Percentiles rank a stretch among this genome's conserved stretches.
Evolutionary conservation across 2,329 filamentous ascomycete species (phyloP).

Genomic region (Colletotrichum caudatum): DNA sequence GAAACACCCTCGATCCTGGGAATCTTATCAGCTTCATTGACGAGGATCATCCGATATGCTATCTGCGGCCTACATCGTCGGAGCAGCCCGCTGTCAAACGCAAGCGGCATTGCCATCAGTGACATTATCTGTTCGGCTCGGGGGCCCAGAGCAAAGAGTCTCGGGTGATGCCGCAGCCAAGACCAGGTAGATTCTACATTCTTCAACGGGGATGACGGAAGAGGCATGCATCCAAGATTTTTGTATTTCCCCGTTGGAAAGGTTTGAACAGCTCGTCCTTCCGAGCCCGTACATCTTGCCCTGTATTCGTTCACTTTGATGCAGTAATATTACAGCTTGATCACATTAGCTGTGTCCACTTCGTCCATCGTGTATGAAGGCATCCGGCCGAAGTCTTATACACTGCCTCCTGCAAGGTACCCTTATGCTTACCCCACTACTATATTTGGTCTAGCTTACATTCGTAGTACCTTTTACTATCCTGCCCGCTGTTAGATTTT

Average conservation of each 20-base stretch:
- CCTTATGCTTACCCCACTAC: no score
- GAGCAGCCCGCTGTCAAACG: background rate
- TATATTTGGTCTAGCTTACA: no score
- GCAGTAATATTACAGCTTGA: background rate
- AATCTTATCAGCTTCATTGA: constrained; percentile 25
- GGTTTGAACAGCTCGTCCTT: background rate
- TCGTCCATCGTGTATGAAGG: constrained; percentile 1
- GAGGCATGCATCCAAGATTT: constrained; percentile 3
- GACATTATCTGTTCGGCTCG: constrained; percentile 1
- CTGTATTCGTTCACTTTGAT: background rate
- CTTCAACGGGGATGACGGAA: constrained; percentile 10
- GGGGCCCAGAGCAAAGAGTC: background rate
- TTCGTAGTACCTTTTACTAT: no score
- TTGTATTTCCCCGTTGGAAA: background rate
- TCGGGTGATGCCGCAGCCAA: background rate
- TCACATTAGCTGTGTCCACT: constrained; percentile 3
- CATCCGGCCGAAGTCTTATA: no score
- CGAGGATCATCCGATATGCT: constrained; percentile 21
- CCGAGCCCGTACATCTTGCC: background rate
- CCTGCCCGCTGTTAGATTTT: no score
- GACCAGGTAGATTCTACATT: constrained; percentile 14
- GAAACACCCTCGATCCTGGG: constrained; percentile 9
- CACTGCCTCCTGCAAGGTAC: no score
- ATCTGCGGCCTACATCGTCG: constrained; percentile 27
- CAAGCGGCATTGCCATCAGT: constrained; percentile 9